Percentiles rank a stretch among this genome's conserved stretches.
Evolutionary conservation across 345 rosid species (phyloP).

Genomic region (Acer saccharum): DNA sequence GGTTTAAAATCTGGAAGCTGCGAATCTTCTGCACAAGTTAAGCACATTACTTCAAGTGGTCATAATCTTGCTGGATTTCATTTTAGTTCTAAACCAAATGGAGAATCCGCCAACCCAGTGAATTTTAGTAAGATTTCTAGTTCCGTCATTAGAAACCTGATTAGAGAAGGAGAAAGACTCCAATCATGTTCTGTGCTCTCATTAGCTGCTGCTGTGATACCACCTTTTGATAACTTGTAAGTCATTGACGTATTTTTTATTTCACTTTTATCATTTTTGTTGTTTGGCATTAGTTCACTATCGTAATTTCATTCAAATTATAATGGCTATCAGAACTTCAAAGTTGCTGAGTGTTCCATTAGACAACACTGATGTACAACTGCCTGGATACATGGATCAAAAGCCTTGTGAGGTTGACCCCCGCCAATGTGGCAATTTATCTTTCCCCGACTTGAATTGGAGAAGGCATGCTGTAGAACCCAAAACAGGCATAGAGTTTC

Average conservation of each 20-base stretch:
- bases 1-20: slow-evolving; percentile 34
- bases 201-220: slow-evolving; percentile 64
- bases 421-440: slow-evolving; percentile 42
- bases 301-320: not conserved
- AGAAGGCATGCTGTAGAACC: slow-evolving; percentile 65
- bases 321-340: slow-evolving; percentile 49
- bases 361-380: slow-evolving; percentile 39
- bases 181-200: slow-evolving; percentile 61
- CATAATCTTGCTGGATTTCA: slow-evolving; percentile 35
- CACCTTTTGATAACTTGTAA: slow-evolving; percentile 65
- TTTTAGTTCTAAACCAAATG: slow-evolving; percentile 31
- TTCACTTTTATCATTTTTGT: not conserved
- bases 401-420: slow-evolving; percentile 57
- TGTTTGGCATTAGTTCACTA: not conserved
- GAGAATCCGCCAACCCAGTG: slow-evolving; percentile 30
- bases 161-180: slow-evolving; percentile 61
- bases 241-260: slow-evolving; percentile 24
- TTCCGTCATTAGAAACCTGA: slow-evolving; percentile 44
- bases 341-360: slow-evolving; percentile 44
- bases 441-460: slow-evolving; percentile 56
- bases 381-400: slow-evolving; percentile 40
- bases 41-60: slow-evolving; percentile 32
- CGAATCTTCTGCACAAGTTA: slow-evolving; percentile 35
- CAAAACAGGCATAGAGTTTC: slow-evolving; percentile 85
- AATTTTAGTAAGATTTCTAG: slow-evolving; percentile 48